phyloP scores from a whole-genome alignment of 176 grass and related monocot species.

The Triticum monococcum region DNA sequence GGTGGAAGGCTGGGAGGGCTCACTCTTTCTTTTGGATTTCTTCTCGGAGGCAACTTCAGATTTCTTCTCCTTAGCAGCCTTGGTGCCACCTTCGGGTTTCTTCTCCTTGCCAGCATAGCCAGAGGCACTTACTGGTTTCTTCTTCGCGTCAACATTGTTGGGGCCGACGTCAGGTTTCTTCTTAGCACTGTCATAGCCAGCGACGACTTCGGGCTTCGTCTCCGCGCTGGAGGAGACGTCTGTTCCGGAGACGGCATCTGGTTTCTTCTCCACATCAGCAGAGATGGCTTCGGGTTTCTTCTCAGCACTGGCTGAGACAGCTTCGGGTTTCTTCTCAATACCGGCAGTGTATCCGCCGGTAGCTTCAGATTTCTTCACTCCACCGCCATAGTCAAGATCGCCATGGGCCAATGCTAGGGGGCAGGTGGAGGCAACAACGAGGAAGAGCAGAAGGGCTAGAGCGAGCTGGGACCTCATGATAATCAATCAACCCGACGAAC shows the following conservation, averaged over 20 bases:
- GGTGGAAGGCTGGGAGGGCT: too few species aligned
- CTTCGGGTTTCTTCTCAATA: not conserved
- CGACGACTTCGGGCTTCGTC: not conserved
- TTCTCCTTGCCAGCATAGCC: not conserved
- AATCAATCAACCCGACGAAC: not conserved
- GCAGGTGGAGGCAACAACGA: not conserved
- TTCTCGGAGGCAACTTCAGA: not conserved
- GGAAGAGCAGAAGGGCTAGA: conserved; percentile 18
- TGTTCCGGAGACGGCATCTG: not conserved
- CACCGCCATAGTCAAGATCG: not conserved
- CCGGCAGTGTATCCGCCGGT: too few species aligned
- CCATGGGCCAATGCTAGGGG: not conserved
- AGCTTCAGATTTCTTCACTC: not conserved
- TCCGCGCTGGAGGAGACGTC: not conserved
- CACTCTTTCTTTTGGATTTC: not conserved
- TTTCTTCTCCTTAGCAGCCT: not conserved
- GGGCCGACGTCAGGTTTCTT: not conserved
- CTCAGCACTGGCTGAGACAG: too few species aligned
- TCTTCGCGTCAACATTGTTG: too few species aligned
- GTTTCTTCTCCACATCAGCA: not conserved
- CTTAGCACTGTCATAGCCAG: not conserved
- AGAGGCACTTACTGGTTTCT: not conserved
- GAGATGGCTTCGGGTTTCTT: too few species aligned
- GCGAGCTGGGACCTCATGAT: conserved; percentile 19
- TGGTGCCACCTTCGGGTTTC: not conserved